Evolutionary conservation across 1,284 basidiomycete species (phyloP).

Genomic region (Apiotrichum laibachii): DNA sequence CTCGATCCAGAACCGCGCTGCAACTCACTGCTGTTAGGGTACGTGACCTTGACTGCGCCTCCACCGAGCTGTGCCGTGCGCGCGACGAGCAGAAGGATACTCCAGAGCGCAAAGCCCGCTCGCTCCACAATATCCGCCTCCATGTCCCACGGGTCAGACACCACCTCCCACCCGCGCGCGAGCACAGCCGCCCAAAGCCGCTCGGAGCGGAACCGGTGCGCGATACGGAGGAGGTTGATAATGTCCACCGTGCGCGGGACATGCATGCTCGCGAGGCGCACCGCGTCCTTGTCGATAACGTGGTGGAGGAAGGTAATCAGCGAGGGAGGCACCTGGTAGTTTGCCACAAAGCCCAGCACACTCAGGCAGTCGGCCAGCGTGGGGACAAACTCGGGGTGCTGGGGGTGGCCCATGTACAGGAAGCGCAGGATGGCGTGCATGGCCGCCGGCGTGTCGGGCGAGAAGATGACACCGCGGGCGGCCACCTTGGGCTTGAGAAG

Average conservation of each 20-base stretch:
- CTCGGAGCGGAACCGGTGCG: background rate
- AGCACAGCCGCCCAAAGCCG: background rate
- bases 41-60: background rate
- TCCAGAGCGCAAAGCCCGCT: background rate
- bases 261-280: too few relatives aligned
- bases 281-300: too few relatives aligned
- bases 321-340: background rate
- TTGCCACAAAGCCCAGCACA: background rate
- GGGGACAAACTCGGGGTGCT: background rate
- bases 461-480: background rate
- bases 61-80: background rate
- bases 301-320: background rate
- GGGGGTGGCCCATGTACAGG: conserved; percentile 3
- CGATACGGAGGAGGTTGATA: background rate
- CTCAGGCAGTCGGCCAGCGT: background rate
- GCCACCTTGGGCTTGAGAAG: background rate
- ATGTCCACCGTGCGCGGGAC: background rate
- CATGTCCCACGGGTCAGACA: background rate
- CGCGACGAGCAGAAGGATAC: background rate
- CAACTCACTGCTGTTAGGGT: background rate
- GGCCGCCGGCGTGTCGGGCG: conserved; percentile 2
- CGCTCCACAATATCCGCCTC: background rate
- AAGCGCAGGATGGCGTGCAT: conserved; percentile 7
- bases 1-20: background rate
- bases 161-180: background rate